Base-by-base conservation (phyloP, 768 basidiomycete genomes). In the Astraeus odoratus region DNA sequence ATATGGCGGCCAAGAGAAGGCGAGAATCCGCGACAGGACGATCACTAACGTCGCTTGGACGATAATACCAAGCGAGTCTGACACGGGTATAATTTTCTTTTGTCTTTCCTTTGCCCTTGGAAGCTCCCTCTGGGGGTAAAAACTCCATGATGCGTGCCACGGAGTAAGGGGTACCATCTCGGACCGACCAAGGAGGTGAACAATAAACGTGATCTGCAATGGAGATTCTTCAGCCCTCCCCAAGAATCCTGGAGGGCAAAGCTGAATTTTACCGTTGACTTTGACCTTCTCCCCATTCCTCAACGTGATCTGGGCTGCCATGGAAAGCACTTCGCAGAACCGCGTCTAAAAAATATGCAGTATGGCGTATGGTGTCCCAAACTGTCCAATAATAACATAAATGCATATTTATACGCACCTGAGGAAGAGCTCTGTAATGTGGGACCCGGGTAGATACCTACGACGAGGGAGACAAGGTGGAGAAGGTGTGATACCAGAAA, bases 91-190 rank as follows among this genome's bases (percentile, higher is more conserved):
- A 84, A 15, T 74, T 69, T 60, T 81, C 81, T 57, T 79, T 80
- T 57, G 77, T 78, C 54, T 77, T 77, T 44, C 81, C 81, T 50
- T 74, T 71, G 46, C 77, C 78, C 65, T 78, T 86, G 30, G 79
- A 71, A 31, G 72, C 71, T 43, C 84, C 83, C 63, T 84, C 81
- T 8, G 89, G 83, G 26, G 86, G 85, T 15, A 97, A 73, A 58
- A 97, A 93, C 67, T 94, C 90, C 85, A 99, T 95, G 69, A 99
- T 90, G 56, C 95, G 83, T 39, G 88, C 94, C 48, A 99, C 81
- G 34, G 88, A 87, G 67, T 96, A 98, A 47, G 96, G 94, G 49
- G 92, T 91, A 57, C 91, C 90, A 61, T 96, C 93, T 50, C 94
- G 80, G 49, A 86, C 75, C 46, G 83, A 78, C 92, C 92, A 97